A percentile compares a stretch with the other conserved stretches of the same genome.
Evolutionary conservation across 441 rosid genomes (phyloP).

Genomic region (Aquilaria agallochum): DNA sequence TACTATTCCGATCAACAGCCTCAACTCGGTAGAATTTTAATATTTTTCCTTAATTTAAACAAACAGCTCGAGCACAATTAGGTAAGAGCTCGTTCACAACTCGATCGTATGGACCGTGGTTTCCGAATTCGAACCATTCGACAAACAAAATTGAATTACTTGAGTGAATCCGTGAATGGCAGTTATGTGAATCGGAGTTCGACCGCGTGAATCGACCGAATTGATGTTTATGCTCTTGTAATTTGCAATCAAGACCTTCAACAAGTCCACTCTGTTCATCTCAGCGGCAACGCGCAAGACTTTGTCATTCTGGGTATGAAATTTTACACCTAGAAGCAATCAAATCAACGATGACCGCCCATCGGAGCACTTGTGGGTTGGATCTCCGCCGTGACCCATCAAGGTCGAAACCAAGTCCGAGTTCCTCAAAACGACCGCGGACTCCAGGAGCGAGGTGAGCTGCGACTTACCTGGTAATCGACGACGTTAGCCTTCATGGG

Average conservation of each 20-base stretch:
- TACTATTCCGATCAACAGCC: too few species aligned
- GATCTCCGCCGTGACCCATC: slow-evolving; percentile 39
- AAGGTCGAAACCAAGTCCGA: slow-evolving; percentile 24
- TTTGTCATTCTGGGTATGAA: slow-evolving; percentile 22
- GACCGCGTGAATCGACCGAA: slow-evolving; percentile 27
- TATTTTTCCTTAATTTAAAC: too few species aligned
- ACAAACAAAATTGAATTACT: slow-evolving; percentile 28
- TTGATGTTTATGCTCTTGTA: slow-evolving; percentile 26
- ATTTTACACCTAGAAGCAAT: slow-evolving; percentile 30
- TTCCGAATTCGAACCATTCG: slow-evolving; percentile 29
- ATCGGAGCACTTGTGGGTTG: slow-evolving; percentile 11
- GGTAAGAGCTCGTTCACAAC: too few species aligned
- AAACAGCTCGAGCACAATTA: too few species aligned
- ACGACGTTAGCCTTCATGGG: too few species aligned
- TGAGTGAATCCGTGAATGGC: slow-evolving; percentile 38
- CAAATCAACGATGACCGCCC: slow-evolving; percentile 20
- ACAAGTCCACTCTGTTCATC: slow-evolving; percentile 34
- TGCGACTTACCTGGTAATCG: slow-evolving; percentile 17
- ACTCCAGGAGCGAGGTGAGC: slow-evolving; percentile 35
- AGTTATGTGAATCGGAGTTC: slow-evolving; percentile 49
- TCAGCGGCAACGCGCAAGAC: slow-evolving; percentile 49
- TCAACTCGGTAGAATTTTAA: too few species aligned
- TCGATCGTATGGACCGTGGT: not conserved
- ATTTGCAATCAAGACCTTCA: slow-evolving; percentile 27
- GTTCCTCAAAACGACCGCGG: slow-evolving; percentile 32